These are phyloP conservation scores for Syncephalis plumigaleata DNA, from an alignment of 371 early-diverging fungal species.

Conservation along the genomic window DNA sequence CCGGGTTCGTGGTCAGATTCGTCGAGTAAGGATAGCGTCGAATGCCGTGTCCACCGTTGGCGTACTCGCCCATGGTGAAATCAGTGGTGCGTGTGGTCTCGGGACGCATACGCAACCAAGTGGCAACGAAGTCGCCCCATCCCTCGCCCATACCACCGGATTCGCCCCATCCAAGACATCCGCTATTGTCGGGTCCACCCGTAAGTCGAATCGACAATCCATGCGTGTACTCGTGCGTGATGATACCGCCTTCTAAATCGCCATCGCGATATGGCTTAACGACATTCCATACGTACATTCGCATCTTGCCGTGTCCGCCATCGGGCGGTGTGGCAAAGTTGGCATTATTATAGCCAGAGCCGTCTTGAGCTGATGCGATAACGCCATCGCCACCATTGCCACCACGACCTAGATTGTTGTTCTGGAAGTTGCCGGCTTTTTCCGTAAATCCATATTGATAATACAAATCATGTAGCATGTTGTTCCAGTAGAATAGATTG, in stretches of 20 bases:
- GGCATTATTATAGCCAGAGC: constrained; percentile 79
- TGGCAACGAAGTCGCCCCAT: constrained; percentile 92
- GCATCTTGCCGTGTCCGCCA: constrained; percentile 79
- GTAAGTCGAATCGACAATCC: constrained; percentile 84
- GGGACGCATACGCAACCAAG: constrained; percentile 53
- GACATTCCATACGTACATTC: constrained; percentile 80
- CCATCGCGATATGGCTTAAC: constrained; percentile 72
- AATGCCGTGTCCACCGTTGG: constrained; percentile 66
- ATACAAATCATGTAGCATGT: constrained; percentile 65
- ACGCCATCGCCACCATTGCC: constrained; percentile 71
- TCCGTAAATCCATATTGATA: constrained; percentile 90
- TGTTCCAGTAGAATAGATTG: constrained; percentile 90
- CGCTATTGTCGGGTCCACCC: constrained; percentile 80
- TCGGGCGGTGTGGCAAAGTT: constrained; percentile 96
- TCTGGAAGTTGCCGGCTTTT: constrained; percentile 89
- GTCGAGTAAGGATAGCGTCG: constrained; percentile 83
- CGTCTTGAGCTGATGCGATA: constrained; percentile 91
- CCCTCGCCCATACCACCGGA: constrained; percentile 94
- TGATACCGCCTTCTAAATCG: constrained; percentile 82
- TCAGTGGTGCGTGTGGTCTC: constrained; percentile 32
- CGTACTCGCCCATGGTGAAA: constrained; percentile 74
- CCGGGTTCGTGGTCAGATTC: constrained; percentile 61
- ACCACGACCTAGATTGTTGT: constrained; percentile 69
- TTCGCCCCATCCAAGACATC: constrained; percentile 88
- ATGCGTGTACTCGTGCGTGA: constrained; percentile 86